Evolutionary conservation across 2,329 filamentous ascomycete species (phyloP).

Genomic region (Aspergillus sp.): DNA sequence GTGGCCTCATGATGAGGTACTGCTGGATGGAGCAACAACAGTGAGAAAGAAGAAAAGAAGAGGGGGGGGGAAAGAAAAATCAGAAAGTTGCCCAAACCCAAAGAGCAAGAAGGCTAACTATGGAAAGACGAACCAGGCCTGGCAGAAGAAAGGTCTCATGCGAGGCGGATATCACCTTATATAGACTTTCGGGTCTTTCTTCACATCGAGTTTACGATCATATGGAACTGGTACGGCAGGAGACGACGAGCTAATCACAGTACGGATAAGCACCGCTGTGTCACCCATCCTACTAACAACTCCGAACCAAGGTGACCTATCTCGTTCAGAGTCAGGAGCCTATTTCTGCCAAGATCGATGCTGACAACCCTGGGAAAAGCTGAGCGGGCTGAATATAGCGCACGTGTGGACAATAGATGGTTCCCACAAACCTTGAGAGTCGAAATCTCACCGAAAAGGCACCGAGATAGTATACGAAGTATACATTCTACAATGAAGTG

Average conservation of each 20-base stretch:
- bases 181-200: neutral
- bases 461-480: neutral
- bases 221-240: too few relatives aligned
- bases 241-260: neutral
- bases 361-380: neutral
- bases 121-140: neutral
- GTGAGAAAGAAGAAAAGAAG: neutral
- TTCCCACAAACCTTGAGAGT: neutral
- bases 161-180: neutral
- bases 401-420: neutral
- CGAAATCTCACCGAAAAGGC: neutral
- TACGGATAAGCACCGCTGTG: neutral
- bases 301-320: neutral
- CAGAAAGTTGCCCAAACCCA: neutral
- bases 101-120: neutral
- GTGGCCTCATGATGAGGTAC: neutral
- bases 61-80: too few relatives aligned
- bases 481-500: neutral
- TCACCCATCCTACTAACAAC: neutral
- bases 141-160: neutral
- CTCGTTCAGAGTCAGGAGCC: neutral
- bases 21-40: neutral
- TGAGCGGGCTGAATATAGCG: neutral
- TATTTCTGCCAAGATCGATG: neutral
- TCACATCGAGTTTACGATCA: neutral